Evolutionary conservation across 2,329 filamentous ascomycete species (phyloP), one percentile per base, ranked within the genome.

Genomic region (Fusarium domesticum): DNA sequence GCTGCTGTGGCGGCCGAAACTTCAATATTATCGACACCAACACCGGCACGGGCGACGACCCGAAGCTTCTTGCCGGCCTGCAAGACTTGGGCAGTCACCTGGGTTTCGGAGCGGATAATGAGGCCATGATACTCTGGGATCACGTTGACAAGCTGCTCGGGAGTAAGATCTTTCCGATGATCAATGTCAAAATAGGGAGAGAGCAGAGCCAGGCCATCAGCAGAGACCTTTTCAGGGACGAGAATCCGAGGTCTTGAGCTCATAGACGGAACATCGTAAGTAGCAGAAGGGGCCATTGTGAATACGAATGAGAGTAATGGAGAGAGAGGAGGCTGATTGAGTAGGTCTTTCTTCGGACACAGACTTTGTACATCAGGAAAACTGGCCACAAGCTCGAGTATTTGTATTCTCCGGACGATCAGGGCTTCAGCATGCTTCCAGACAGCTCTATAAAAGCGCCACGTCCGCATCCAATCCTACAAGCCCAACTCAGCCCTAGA

Each of bases 1-100:
- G 82, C 73, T 31, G 77, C 74, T 0, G 87, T 92, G 3, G 87
- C 87, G 6, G 81, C 79, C 25, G 80, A 72, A 0, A 92, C 83
- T 61, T 92, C 77, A 37, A 93, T 87, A 68, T 92, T 91, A 68
- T 92, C 87, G 18, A 92, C 86, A 23, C 86, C 88, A 1, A 92
- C 88, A 11, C 88, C 88, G 11, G 88, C 88, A 48, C 88, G 76
- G 3, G 87, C 88, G 17, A 93, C 86, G 7, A 92, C 87, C 53
- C 85, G 84, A 39, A 92, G 74, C 47, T 81, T 85, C 54, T 74
- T 78, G 8, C 80, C 87, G 2, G 83, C 83, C 11, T 72, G 67
- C 11, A 92, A 74, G 1, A 92, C 74, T 3, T 76, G 70, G 0
- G 84, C 76, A 0, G 84, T 91, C 47, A 92, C 87, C 60, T 90